Evolutionary conservation across 495 filamentous ascomycete species (phyloP).

Genomic region (Aspergillus avenaceus): DNA sequence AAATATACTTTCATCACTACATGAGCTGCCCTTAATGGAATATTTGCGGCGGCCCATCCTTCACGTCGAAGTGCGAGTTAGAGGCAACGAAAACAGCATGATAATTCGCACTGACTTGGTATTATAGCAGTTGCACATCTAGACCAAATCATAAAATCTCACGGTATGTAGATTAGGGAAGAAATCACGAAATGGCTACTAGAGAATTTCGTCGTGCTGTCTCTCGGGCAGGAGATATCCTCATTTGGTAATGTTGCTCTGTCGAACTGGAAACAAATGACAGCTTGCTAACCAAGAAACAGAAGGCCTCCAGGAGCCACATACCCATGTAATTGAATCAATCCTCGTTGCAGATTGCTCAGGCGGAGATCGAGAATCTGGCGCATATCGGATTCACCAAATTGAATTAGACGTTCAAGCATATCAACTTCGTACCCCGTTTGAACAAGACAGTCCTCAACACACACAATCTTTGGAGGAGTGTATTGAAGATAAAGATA

Average conservation of each 20-base stretch:
- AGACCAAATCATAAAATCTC: too few species aligned
- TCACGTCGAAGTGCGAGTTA: constrained; percentile 21
- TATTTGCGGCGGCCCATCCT: constrained; percentile 13
- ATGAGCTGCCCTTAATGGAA: background rate
- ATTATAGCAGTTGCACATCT: background rate
- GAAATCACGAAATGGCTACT: constrained; percentile 20
- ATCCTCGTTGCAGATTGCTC: constrained; percentile 19
- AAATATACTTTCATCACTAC: background rate
- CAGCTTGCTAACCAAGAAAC: background rate
- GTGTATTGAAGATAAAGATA: constrained; percentile 2
- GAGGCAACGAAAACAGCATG: constrained; percentile 11
- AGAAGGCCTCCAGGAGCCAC: constrained; percentile 12
- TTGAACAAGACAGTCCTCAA: constrained; percentile 10
- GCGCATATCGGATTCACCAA: constrained; percentile 15
- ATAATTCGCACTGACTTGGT: constrained; percentile 19
- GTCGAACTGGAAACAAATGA: background rate
- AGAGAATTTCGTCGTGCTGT: constrained; percentile 16
- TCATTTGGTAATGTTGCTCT: constrained; percentile 12
- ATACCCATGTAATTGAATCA: constrained; percentile 13
- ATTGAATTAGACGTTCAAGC: constrained; percentile 19
- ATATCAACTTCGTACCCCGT: constrained; percentile 13
- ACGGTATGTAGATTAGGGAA: constrained; percentile 19
- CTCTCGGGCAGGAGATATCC: constrained; percentile 14
- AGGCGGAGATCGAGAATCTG: constrained; percentile 8
- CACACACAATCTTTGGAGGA: constrained; percentile 10